Conservation (phyloP, 306 rosid species). For the Mimosa pudica region DNA sequence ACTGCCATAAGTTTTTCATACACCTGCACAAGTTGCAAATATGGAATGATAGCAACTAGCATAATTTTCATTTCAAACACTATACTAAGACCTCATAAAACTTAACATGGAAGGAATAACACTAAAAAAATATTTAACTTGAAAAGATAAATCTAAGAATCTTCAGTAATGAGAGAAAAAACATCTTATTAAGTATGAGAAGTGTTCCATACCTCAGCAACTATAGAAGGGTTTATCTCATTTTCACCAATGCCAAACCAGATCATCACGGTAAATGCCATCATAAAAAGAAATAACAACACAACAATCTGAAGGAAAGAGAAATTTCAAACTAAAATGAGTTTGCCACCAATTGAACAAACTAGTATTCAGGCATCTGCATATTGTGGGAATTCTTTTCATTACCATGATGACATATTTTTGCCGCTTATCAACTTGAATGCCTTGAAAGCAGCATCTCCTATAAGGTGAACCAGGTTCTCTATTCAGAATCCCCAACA, state of each 20-base stretch:
- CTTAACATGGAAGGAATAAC: background rate
- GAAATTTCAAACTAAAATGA: constrained; percentile 35
- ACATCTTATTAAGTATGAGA: background rate
- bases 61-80: background rate
- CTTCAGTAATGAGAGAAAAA: background rate
- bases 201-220: constrained; percentile 55
- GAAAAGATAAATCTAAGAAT: background rate
- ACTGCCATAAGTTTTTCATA: constrained; percentile 58
- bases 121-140: background rate
- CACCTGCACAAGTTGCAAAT: constrained; percentile 51
- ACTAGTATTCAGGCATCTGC: background rate
- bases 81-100: background rate
- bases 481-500: constrained; percentile 51
- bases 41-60: constrained; percentile 14
- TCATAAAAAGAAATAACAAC: constrained; percentile 48
- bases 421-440: constrained; percentile 65
- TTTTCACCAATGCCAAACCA: constrained; percentile 59
- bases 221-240: constrained; percentile 54
- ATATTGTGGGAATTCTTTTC: background rate
- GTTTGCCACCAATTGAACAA: background rate
- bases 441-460: constrained; percentile 59
- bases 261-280: constrained; percentile 52
- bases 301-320: constrained; percentile 56
- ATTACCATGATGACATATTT: constrained; percentile 63
- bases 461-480: constrained; percentile 40